Conservation (phyloP, 208 protist genomes). For the Trypanosoma theileri region DNA sequence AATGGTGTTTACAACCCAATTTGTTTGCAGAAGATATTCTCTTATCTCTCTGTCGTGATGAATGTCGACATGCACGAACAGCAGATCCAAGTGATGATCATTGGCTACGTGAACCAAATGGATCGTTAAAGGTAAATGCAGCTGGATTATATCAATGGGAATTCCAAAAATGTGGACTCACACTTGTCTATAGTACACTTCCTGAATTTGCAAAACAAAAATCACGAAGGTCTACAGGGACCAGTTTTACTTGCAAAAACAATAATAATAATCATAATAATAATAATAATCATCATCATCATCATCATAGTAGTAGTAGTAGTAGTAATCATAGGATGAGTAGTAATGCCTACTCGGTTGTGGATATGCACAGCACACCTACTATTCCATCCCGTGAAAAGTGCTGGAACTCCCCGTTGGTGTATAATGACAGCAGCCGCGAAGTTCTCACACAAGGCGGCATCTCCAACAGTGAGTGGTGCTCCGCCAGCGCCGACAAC, state of each 20-base stretch:
- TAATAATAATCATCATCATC: no score
- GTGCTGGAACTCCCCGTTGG: no score
- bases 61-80: slow-evolving; percentile 37
- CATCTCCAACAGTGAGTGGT: no score
- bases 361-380: no score
- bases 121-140: not conserved
- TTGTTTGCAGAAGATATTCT: slow-evolving; percentile 59
- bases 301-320: no score
- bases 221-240: not conserved
- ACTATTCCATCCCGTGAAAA: no score
- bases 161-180: not conserved
- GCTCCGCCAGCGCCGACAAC: no score
- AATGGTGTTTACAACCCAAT: not conserved
- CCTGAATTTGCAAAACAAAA: slow-evolving; percentile 6
- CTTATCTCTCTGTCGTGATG: slow-evolving; percentile 52
- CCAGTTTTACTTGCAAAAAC: not conserved
- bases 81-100: slow-evolving; percentile 43
- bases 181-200: not conserved
- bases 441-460: no score
- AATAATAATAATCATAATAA: not conserved
- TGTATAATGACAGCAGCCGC: no score
- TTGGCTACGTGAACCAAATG: slow-evolving; percentile 37
- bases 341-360: no score
- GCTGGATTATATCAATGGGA: slow-evolving; percentile 6
- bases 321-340: no score